Evolutionary conservation across 2,329 filamentous ascomycete genomes (phyloP), one percentile per base, ranked within the genome.

Genomic region (Nectriaceae sp.): DNA sequence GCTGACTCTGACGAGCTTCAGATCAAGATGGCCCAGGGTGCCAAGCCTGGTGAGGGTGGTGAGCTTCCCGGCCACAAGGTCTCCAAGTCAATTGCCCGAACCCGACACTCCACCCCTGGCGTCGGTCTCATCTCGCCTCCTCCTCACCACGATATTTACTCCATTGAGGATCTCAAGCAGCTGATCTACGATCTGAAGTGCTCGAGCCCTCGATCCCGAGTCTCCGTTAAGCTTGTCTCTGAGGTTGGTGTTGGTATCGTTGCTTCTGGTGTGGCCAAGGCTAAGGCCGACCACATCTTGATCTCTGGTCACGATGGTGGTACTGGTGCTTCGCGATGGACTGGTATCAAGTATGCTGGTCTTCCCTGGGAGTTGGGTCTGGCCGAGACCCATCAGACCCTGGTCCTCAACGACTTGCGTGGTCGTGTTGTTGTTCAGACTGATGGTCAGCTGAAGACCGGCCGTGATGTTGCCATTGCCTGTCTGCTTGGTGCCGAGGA

Each of bases 21-120:
- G 72, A 97, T 97, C 75, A 97, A 97, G 83, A 97, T 97, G 93
- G 93, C 93, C 10, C 93, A 97, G 74, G 93, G 93, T 69, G 93
- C 93, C 54, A 97, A 97, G 82, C 93, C 93, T 47, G 93, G 93
- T 72, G 93, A 97, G 73, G 93, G 93, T 77, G 93, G 93, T 81
- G 93, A 97, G 73, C 83, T 97, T 65, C 93, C 93, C 42, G 93
- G 93, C 35, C 91, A 97, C 79, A 97, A 97, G 76, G 93, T 97
- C 21, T 94, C 92, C 52, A 89, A 89, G 65, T 89, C 90, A 5
- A 97, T 97, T 70, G 93, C 90, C 49, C 88, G 90, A 62, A 97
- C 93, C 48, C 88, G 93, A 69, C 92, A 97, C 77, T 97, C 93
- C 10, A 97, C 93, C 5, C 91, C 93, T 57, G 93, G 93, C 72